phyloP scores from a whole-genome alignment of 306 rosid genomes.

The Prunus campanulata region DNA sequence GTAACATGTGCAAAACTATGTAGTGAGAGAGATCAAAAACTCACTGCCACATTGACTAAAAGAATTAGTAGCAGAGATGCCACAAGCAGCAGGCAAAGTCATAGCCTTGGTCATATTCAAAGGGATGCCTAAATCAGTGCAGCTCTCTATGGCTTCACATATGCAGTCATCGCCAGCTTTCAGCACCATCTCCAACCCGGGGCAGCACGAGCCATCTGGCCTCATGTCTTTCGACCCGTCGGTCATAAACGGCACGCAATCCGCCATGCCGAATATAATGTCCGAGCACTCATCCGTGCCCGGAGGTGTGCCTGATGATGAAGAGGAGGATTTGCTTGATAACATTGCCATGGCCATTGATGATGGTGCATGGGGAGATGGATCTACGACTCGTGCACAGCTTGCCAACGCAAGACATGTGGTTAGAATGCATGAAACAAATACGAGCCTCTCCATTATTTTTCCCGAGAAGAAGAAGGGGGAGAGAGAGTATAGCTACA shows the following conservation, averaged over 20 bases:
- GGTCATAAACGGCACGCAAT: slow-evolving; percentile 21
- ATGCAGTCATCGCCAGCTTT: not conserved
- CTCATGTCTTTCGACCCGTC: not conserved
- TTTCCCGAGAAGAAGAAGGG: not conserved
- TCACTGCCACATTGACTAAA: slow-evolving; percentile 11
- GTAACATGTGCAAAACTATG: not conserved
- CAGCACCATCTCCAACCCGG: slow-evolving; percentile 5
- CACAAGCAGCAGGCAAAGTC: slow-evolving; percentile 18
- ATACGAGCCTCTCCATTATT: slow-evolving; percentile 3
- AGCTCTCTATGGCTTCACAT: slow-evolving; percentile 11
- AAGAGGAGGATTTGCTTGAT: not conserved
- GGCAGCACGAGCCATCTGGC: slow-evolving; percentile 17
- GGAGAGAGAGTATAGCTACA: not conserved
- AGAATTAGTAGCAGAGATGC: not conserved
- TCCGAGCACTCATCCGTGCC: slow-evolving; percentile 2
- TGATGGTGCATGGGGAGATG: not conserved
- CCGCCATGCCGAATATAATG: not conserved
- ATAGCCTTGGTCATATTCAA: slow-evolving; percentile 13
- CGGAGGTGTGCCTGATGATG: not conserved
- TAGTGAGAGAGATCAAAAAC: not conserved
- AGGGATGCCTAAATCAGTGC: not conserved
- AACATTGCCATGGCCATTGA: not conserved
- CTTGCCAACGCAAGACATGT: not conserved
- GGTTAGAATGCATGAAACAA: not conserved
- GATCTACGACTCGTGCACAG: slow-evolving; percentile 8